phyloP scores from a whole-genome alignment of 2,329 filamentous ascomycete species.

The Aureobasidium lini region DNA sequence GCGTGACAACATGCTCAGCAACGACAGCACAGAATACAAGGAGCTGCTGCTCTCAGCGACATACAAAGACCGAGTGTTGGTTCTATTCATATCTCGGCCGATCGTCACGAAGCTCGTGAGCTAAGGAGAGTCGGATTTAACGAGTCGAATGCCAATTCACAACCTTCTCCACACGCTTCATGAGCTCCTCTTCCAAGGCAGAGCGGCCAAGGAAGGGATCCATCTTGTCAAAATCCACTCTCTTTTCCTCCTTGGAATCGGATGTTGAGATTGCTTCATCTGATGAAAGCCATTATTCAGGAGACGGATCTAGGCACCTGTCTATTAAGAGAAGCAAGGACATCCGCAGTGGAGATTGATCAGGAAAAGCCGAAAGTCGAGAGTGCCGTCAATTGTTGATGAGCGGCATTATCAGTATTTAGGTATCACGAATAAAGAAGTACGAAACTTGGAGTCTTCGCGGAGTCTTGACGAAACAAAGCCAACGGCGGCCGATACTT shows the following conservation, averaged over 20 bases:
- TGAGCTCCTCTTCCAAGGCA: neutral
- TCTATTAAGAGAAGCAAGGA: neutral
- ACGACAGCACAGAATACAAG: neutral
- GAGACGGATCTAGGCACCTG: neutral
- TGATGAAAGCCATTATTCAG: neutral
- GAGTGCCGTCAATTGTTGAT: neutral
- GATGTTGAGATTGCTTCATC: neutral
- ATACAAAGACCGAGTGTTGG: neutral
- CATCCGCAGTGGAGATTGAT: neutral
- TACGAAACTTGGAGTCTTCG: neutral
- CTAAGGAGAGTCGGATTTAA: neutral
- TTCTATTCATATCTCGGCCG: neutral
- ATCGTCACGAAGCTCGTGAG: slow-evolving; percentile 3
- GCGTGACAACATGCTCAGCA: neutral
- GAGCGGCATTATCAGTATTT: neutral
- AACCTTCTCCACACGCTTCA: neutral
- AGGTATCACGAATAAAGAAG: neutral
- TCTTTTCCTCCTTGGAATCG: neutral
- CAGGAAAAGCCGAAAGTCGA: neutral
- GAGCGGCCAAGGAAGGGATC: neutral
- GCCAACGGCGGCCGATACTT: slow-evolving; percentile 1
- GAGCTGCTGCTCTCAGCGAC: neutral
- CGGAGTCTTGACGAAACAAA: slow-evolving; percentile 2
- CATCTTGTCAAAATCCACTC: neutral
- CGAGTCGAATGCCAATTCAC: neutral